Conservation (phyloP, 2,329 filamentous ascomycete genomes). For the Paraphaeosphaeria minitans region DNA sequence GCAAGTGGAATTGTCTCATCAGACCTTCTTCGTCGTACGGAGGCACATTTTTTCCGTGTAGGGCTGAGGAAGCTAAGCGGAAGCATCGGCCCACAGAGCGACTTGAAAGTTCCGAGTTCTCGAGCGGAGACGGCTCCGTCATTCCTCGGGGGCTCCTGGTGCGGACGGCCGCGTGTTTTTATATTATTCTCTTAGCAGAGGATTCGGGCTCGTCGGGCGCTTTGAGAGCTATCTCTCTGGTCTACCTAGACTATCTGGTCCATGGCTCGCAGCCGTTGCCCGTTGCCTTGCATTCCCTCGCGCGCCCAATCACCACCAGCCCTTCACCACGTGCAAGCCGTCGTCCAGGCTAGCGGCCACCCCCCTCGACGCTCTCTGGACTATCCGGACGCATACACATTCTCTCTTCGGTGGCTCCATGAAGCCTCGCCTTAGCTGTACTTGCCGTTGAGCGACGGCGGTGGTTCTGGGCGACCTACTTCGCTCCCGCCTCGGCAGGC, state of each 20-base stretch:
- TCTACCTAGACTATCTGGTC: too few species aligned
- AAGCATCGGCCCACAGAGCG: background rate
- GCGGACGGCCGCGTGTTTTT: background rate
- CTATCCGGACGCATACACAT: background rate
- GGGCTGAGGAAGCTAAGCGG: constrained; percentile 1
- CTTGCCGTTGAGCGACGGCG: background rate
- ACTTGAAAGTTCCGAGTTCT: too few species aligned
- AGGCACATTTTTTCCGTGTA: background rate
- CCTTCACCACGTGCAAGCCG: background rate
- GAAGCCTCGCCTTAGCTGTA: background rate
- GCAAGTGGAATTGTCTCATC: background rate
- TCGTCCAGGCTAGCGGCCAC: background rate
- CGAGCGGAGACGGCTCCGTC: background rate
- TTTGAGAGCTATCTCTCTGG: too few species aligned
- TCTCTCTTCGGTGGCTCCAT: background rate
- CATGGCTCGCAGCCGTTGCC: background rate
- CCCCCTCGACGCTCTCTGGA: background rate
- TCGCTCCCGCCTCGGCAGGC: constrained; percentile 1
- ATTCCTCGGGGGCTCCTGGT: background rate
- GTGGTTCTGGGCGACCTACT: background rate
- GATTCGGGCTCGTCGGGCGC: background rate
- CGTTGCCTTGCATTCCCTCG: background rate
- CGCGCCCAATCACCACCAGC: background rate
- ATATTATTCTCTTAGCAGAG: too few species aligned
- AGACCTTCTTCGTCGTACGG: background rate